Base-by-base conservation (phyloP, 306 rosid genomes). In the Cicer arietinum region DNA sequence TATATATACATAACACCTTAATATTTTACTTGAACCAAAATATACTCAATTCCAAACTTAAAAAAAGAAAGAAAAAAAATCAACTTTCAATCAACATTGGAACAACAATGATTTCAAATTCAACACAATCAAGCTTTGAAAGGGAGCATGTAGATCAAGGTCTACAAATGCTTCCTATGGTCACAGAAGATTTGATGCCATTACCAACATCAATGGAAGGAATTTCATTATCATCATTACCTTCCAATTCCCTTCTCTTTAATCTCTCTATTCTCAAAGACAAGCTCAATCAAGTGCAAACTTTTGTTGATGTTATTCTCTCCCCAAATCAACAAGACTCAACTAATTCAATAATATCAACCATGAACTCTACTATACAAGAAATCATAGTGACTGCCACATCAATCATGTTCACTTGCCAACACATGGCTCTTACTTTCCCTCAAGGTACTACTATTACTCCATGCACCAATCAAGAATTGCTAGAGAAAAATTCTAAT, bases 401-500 rank as follows among this genome's bases (percentile, higher is more conserved):
- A 14, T 88, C 99, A 3, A 92, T 94, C 93, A 62, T 88, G 90
- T 74, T 85, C 85, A 84, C 84, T 6, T 86, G 89, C 70, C 98
- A 93, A 60, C 90, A 93, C 0, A 81, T 88, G 84, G 54, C 82
- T 53, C 77, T 84, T 22, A 63, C 53, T 66, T 44, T 43, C 12
- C 57, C 80, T 71, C 74, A 82, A 78, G 86, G 84, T 74, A 77
- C 50, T 46, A 63, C 63, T 52, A 61, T 13, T 35, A 59, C 14
- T 42, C 52, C 14, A 62, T 45, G 60, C 62, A 54, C 66, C 25
- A 70, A 81, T 44, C 45, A 35, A 60, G 67, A 60, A 60, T 60
- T 60, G 16, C 67, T 35, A 13, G 37, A 60, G 20, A 18, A 39
- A 13, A 18, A 60, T 22, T 22, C 64, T 22, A 58, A 58, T 58